Conservation (phyloP, 129 eudicot genomes). For the Glebionis coronaria region DNA sequence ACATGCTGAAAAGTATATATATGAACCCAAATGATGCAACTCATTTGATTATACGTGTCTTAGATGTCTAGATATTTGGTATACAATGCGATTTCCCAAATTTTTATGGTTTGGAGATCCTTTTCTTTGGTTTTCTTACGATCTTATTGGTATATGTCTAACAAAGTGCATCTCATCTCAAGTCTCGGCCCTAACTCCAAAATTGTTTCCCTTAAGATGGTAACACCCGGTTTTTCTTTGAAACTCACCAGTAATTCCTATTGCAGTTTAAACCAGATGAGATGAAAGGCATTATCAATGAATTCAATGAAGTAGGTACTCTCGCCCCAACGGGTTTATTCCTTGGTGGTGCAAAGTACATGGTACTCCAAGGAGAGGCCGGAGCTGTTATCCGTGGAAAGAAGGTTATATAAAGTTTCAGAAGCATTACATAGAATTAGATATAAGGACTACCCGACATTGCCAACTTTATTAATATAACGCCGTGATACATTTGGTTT, state of each 20-base stretch:
- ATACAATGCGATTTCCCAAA: neutral
- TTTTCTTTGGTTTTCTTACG: no score
- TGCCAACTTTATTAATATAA: neutral
- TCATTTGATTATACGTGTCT: neutral
- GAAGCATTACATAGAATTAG: neutral
- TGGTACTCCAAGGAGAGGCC: constrained; percentile 63
- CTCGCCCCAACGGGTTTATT: constrained; percentile 66
- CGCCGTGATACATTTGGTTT: neutral
- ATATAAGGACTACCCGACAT: neutral
- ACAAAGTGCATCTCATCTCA: neutral
- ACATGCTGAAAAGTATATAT: no score
- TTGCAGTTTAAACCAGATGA: constrained; percentile 52
- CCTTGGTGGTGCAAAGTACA: constrained; percentile 55
- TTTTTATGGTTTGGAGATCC: neutral
- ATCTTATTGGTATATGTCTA: no score
- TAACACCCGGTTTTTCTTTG: neutral
- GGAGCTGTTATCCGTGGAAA: constrained; percentile 68
- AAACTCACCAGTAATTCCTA: neutral
- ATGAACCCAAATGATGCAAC: neutral
- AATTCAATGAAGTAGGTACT: constrained; percentile 56
- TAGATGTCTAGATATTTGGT: neutral
- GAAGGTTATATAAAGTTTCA: constrained; percentile 33
- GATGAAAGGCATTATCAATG: constrained; percentile 44
- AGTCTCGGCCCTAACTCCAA: neutral
- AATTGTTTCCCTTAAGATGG: neutral